Evolutionary conservation across 331 rosid species (phyloP).

Genomic region (Quercus tomentella): DNA sequence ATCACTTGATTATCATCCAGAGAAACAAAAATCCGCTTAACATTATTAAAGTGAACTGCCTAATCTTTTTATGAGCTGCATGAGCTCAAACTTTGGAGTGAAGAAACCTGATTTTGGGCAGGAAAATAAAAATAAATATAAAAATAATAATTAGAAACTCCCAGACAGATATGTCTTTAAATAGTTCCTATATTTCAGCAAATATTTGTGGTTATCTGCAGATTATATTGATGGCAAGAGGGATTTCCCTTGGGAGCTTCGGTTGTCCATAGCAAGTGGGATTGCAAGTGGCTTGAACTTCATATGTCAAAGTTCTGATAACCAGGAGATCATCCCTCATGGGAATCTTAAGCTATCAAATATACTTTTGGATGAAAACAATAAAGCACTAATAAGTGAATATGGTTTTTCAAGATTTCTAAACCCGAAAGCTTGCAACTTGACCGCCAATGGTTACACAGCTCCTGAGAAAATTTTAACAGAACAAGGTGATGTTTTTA

Average conservation of each 20-base stretch:
- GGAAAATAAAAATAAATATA: no score
- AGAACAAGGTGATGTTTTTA: slow-evolving; percentile 57
- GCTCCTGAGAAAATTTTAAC: slow-evolving; percentile 57
- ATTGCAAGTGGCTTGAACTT: slow-evolving; percentile 64
- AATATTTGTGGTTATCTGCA: slow-evolving; percentile 25
- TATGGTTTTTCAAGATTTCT: slow-evolving; percentile 54
- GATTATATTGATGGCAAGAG: slow-evolving; percentile 47
- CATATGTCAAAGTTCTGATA: slow-evolving; percentile 38
- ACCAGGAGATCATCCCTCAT: slow-evolving; percentile 44
- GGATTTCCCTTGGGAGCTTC: slow-evolving; percentile 53
- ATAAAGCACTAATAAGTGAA: slow-evolving; percentile 61
- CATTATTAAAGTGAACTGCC: no score
- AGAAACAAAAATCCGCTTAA: no score
- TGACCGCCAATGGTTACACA: slow-evolving; percentile 46
- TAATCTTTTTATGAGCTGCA: neutral
- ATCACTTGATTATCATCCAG: no score
- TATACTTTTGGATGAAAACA: slow-evolving; percentile 52
- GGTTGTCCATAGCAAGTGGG: slow-evolving; percentile 57
- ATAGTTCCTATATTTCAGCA: neutral
- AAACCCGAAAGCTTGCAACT: slow-evolving; percentile 33
- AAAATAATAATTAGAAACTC: neutral
- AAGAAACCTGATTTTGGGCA: neutral
- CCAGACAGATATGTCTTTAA: neutral
- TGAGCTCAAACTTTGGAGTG: neutral
- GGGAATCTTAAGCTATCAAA: slow-evolving; percentile 80